These are phyloP conservation scores for Yamadazyma olivae DNA, from an alignment of 805 yeast genomes.

Conservation along the genomic window DNA sequence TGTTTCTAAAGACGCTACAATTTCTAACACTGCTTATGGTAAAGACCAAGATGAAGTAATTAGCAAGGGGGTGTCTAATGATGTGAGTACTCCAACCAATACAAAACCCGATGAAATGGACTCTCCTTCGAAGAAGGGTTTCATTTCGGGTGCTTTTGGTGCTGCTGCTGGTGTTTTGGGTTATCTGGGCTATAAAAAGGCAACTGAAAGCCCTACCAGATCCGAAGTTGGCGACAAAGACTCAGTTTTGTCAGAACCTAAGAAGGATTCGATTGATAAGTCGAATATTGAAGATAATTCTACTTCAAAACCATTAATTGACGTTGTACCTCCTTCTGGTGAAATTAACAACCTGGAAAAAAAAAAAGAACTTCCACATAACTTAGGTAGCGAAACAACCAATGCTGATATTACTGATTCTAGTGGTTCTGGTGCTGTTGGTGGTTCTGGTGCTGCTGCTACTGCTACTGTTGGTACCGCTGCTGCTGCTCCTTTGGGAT, in stretches of 20 bases:
- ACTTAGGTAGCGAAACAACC: too few relatives aligned
- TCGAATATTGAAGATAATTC: slow-evolving; percentile 29
- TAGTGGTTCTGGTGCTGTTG: slow-evolving; percentile 1
- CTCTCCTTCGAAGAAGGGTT: slow-evolving; percentile 2
- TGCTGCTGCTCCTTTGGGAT: slow-evolving; percentile 7
- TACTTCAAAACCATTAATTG: slow-evolving; percentile 1
- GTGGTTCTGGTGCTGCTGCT: slow-evolving; percentile 11
- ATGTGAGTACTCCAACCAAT: too few relatives aligned
- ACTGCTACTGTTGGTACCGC: too few relatives aligned
- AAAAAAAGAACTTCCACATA: not conserved
- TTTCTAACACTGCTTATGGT: slow-evolving; percentile 1
- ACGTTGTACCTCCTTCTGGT: too few relatives aligned
- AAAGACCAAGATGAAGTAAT: slow-evolving; percentile 1
- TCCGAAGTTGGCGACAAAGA: not conserved
- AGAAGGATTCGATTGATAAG: slow-evolving; percentile 22
- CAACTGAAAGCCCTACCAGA: not conserved
- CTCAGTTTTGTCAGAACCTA: too few relatives aligned
- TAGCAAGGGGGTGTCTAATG: too few relatives aligned
- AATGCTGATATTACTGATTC: not conserved
- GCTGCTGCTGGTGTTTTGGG: slow-evolving; percentile 14
- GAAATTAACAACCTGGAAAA: too few relatives aligned
- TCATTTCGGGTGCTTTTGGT: slow-evolving; percentile 7
- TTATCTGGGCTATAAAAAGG: slow-evolving; percentile 7
- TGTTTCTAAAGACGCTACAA: slow-evolving; percentile 1
- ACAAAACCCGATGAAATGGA: too few relatives aligned